phyloP scores from a whole-genome alignment of 2,329 filamentous ascomycete genomes.

The Xylariaceae sp. region DNA sequence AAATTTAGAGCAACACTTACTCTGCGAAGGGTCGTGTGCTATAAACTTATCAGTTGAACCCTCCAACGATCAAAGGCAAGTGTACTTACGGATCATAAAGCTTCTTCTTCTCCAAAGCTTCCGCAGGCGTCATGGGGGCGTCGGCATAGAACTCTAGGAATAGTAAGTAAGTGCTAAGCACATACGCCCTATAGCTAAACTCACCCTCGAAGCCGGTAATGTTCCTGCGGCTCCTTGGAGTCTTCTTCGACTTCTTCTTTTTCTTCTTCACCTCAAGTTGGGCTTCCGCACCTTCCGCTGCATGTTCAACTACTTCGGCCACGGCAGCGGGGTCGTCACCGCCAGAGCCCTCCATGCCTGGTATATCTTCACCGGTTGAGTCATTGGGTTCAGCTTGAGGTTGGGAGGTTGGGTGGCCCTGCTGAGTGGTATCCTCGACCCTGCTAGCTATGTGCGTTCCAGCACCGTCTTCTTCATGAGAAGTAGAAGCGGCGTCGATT shows the following conservation, averaged over 20 bases:
- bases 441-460: background rate
- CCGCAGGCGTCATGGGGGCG: conserved; percentile 74
- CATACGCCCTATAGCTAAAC: conserved; percentile 11
- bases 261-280: conserved; percentile 10
- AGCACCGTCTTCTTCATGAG: background rate
- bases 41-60: conserved; percentile 13
- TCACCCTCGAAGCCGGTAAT: conserved; percentile 74
- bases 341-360: background rate
- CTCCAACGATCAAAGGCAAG: background rate
- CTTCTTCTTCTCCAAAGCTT: conserved; percentile 67
- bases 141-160: conserved; percentile 76
- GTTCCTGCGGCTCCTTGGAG: conserved; percentile 46
- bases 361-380: background rate
- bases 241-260: conserved; percentile 12
- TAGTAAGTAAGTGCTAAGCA: conserved; percentile 11
- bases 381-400: background rate
- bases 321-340: background rate
- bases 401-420: background rate
- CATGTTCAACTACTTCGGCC: background rate
- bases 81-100: conserved; percentile 70
- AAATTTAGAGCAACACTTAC: conserved; percentile 49
- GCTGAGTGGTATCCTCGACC: background rate
- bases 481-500: background rate
- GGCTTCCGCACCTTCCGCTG: background rate
- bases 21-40: conserved; percentile 62